These are phyloP conservation scores for Lipomyces mesembrius DNA, from an alignment of 805 yeast genomes.

Conservation along the genomic window DNA sequence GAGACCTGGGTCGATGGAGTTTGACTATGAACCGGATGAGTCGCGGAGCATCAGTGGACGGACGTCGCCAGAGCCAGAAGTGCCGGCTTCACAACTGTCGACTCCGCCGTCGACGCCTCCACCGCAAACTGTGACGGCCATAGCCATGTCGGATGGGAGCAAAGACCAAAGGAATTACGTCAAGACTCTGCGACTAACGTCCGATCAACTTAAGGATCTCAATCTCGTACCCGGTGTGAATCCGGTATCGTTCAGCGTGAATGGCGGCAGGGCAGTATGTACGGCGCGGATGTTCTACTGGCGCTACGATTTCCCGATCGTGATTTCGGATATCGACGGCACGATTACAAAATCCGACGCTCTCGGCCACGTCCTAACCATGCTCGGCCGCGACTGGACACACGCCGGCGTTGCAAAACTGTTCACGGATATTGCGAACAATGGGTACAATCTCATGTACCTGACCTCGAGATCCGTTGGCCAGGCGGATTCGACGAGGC, in stretches of 20 bases:
- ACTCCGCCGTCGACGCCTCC: conserved; percentile 29
- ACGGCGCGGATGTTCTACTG: conserved; percentile 77
- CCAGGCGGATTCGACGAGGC: conserved; percentile 88
- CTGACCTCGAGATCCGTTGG: conserved; percentile 95
- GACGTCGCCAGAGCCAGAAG: conserved; percentile 28
- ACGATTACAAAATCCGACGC: conserved; percentile 98
- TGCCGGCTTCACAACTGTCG: conserved; percentile 14
- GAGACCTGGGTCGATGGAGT: conserved; percentile 31
- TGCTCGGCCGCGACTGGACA: conserved; percentile 97
- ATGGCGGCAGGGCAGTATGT: conserved; percentile 79
- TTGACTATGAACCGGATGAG: conserved; percentile 36
- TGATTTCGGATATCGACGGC: conserved; percentile 96
- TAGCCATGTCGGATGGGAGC: conserved; percentile 17
- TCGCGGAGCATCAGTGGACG: neutral
- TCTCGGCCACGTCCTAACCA: conserved; percentile 89
- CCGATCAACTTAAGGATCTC: conserved; percentile 80
- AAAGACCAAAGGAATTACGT: conserved; percentile 54
- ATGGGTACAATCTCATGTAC: conserved; percentile 93
- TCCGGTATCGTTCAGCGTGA: conserved; percentile 75
- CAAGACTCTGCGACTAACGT: conserved; percentile 86
- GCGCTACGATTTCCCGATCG: conserved; percentile 84
- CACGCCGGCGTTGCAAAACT: conserved; percentile 93
- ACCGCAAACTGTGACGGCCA: neutral
- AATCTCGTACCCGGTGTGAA: conserved; percentile 80
- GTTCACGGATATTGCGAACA: conserved; percentile 80